Base-by-base conservation (phyloP, 108 stramenopile species). In the Nitzschia putrida region DNA sequence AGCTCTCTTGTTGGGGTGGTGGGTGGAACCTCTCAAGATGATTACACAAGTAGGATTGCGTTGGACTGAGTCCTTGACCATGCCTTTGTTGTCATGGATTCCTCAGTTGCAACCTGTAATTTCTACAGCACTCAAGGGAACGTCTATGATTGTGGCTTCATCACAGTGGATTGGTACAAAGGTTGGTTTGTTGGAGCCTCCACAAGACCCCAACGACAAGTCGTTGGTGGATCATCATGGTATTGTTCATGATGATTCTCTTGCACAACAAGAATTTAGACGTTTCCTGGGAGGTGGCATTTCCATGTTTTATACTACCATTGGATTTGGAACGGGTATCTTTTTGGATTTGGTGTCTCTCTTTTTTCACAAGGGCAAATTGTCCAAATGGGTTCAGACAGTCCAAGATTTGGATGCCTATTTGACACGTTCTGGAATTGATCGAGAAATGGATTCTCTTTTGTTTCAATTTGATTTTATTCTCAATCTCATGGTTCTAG, bases 351-450 rank as follows among this genome's bases (percentile, higher is more conserved):
- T 44, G 44, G 44, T 44, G 9, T 44, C 44, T 13, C 11, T 44
- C 13, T 44, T 44, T 11, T 44, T 13, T 13, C 9, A 44, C 44
- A 44, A 44, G 44, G 13, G 13, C 44, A 44, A 44, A 44, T 44
- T 44, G 13, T 44, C 44, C 44, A 44, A 44, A 44, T 44, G 44
- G 44, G 44, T 44, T 11, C 44, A 44, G 13, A 44, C 44, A 9
- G 13, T 44, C 13, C 44, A 44, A 44, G 44, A 44, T 44, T 44
- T 44, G 44, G 44, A 44, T 44, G 44, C 44, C 44, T 44, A 44
- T 44, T 13, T 44, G 9, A 44, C 13, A 9, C 9, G 13, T 11
- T 44, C 44, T 13, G 44, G 44, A 11, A 44, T 44, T 44, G 44
- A 44, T 44, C 9, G 13, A 13, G 44, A 44, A 44, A 44, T 44